Evolutionary conservation across 108 stramenopile genomes (phyloP), one percentile per base, ranked within the genome.

Genomic region (Discostella pseudostelligera): DNA sequence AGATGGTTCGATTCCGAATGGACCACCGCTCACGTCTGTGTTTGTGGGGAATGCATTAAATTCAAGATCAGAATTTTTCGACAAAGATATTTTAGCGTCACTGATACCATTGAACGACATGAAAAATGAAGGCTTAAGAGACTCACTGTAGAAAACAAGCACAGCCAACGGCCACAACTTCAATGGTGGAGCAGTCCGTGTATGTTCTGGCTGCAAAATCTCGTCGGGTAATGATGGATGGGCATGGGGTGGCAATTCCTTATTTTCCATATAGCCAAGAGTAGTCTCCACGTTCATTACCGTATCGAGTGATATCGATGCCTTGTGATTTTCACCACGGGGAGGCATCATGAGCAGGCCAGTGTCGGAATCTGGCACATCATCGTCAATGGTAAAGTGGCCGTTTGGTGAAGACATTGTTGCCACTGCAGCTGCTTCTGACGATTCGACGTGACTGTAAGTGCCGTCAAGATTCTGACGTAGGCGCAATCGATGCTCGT

Each of bases 1-100:
- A 7, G 85, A 80, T 1, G 93, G 86, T 62, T 98, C 96, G 39
- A 89, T 79, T 3, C 97, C 97, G 66, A 96, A 98, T 7, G 97
- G 95, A 10, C 97, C 97, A 6, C 97, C 79, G 36, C 28, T 32
- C 0, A 75, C 74, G 45, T 57, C 54, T 37, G 47, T 10, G 58
- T 47, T 8, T 63, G 28, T 26, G 59, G 32, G 39, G 32, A 3
- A 32, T 32, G 3, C 32, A 56, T 28, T n/a, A n/a, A 9, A 50
- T 42, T 19, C 51, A 57, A 24, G 49, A 53, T 56, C 20, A 47
- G 16, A 29, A 20, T 20, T 35, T 35, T 8, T 56, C 16, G 19
- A 45, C n/a, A 46, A 32, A 45, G 65, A 25, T 49, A 21, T 49
- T 47, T 9, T 49, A 48, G 26, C 46, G 4, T 47, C 17, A n/a